phyloP scores from a whole-genome alignment of 1,284 basidiomycete genomes.

The Cutaneotrichosporon arboriforme region DNA sequence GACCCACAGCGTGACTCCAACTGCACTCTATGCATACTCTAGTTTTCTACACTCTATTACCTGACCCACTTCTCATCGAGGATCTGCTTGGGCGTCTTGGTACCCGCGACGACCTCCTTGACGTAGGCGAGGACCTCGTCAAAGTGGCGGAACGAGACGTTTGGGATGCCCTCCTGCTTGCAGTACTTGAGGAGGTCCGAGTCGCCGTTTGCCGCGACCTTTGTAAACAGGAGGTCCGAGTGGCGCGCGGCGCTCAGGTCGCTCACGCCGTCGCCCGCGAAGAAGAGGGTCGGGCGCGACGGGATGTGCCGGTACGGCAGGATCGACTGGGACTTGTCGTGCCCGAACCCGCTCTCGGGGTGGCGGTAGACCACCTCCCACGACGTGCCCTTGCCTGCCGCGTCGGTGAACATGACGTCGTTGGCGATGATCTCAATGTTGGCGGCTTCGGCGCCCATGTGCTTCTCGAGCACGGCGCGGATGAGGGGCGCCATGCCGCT shows the following conservation, averaged over 20 bases:
- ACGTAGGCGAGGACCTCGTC: constrained; percentile 51
- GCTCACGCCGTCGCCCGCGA: constrained; percentile 88
- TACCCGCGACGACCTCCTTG: constrained; percentile 59
- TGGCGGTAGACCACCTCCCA: constrained; percentile 87
- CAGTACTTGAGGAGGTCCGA: constrained; percentile 82
- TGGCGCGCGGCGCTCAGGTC: constrained; percentile 85
- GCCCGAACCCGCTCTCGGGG: constrained; percentile 78
- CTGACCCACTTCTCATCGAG: constrained; percentile 17
- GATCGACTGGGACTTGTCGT: constrained; percentile 89
- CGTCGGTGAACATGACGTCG: constrained; percentile 58
- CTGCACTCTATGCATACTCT: neutral
- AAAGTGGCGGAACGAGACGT: constrained; percentile 48
- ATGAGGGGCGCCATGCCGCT: constrained; percentile 91
- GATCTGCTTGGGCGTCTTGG: constrained; percentile 25
- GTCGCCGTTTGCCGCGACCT: constrained; percentile 67
- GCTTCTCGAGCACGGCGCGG: constrained; percentile 69
- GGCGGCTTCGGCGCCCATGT: constrained; percentile 66
- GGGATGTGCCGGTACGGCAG: constrained; percentile 70
- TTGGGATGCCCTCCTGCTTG: constrained; percentile 46
- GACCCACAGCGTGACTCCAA: too few species aligned
- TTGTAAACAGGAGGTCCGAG: constrained; percentile 86
- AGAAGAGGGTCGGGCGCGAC: constrained; percentile 74
- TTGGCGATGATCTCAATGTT: constrained; percentile 87
- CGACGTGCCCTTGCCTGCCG: constrained; percentile 56
- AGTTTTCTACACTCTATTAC: constrained; percentile 9